Percentiles rank a stretch among this genome's conserved stretches.
phyloP scores from a whole-genome alignment of 2,329 filamentous ascomycete species.

The Penicillium capsulatum region DNA sequence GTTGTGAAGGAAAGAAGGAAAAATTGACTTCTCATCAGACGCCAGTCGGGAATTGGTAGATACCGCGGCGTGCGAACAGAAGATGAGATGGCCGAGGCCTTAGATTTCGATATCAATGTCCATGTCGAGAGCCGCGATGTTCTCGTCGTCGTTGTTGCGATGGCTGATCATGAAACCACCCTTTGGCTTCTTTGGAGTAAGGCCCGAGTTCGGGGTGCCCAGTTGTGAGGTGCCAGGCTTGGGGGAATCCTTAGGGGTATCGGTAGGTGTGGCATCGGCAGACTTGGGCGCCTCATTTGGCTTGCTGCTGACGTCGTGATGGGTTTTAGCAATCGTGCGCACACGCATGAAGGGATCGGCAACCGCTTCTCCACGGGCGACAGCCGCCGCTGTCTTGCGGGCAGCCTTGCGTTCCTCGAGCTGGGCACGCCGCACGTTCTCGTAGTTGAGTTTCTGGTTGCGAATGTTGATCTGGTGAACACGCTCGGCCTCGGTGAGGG shows the following conservation, averaged over 20 bases:
- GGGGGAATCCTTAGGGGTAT: constrained; percentile 46
- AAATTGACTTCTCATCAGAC: too few relatives aligned
- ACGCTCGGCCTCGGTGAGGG: constrained; percentile 67
- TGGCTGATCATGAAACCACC: constrained; percentile 63
- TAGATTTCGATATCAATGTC: constrained; percentile 88
- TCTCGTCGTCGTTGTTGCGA: constrained; percentile 83
- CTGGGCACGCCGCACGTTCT: constrained; percentile 86
- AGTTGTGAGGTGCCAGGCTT: constrained; percentile 44
- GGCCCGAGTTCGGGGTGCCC: constrained; percentile 47
- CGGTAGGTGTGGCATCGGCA: constrained; percentile 28
- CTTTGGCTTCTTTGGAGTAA: constrained; percentile 36
- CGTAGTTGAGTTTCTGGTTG: constrained; percentile 79
- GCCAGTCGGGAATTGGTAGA: too few relatives aligned
- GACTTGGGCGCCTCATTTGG: constrained; percentile 19
- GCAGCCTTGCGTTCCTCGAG: constrained; percentile 68
- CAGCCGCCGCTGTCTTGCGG: constrained; percentile 57
- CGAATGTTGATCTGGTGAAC: constrained; percentile 77
- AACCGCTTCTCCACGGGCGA: constrained; percentile 60
- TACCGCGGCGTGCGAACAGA: background rate
- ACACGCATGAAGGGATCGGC: constrained; percentile 56
- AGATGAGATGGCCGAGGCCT: background rate
- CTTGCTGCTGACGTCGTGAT: constrained; percentile 58
- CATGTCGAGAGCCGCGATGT: constrained; percentile 82
- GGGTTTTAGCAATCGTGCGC: constrained; percentile 63
- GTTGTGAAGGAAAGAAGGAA: too few relatives aligned